Conservation (phyloP, 1,284 basidiomycete species). For the Leucoagaricus sp. region DNA sequence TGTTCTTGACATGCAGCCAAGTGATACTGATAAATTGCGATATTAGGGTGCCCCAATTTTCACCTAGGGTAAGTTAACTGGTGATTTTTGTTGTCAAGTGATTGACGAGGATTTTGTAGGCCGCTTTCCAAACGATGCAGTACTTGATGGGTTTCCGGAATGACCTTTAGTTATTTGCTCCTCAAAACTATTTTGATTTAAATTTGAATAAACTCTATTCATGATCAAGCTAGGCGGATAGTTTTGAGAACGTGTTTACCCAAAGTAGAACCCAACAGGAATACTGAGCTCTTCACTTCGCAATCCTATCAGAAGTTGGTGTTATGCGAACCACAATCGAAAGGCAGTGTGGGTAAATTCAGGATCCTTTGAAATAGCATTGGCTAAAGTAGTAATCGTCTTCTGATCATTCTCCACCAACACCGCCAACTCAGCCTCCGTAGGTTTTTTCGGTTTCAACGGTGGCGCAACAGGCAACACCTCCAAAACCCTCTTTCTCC, state of each 20-base stretch:
- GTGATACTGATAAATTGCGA: neutral
- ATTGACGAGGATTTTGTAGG: constrained; percentile 34
- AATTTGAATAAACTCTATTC: no score
- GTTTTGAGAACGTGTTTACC: no score
- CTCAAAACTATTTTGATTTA: no score
- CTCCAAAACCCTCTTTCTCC: constrained; percentile 85
- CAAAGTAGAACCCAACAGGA: no score
- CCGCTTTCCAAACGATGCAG: constrained; percentile 70
- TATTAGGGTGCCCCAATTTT: constrained; percentile 64
- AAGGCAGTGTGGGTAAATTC: no score
- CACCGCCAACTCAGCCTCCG: constrained; percentile 79
- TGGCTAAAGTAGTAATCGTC: no score
- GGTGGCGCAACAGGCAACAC: constrained; percentile 89
- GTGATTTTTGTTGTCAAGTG: neutral
- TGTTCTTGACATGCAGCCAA: constrained; percentile 14
- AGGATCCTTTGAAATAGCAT: no score
- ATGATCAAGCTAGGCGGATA: no score
- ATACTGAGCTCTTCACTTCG: no score
- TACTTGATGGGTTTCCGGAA: constrained; percentile 67
- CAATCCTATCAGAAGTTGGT: no score
- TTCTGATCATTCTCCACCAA: constrained; percentile 85
- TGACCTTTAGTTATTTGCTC: constrained; percentile 32
- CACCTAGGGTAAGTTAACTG: constrained; percentile 52
- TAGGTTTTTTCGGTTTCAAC: constrained; percentile 81
- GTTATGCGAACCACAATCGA: no score